These are phyloP conservation scores for Parietaria judaica DNA, from an alignment of 306 rosid genomes.

Conservation along the genomic window DNA sequence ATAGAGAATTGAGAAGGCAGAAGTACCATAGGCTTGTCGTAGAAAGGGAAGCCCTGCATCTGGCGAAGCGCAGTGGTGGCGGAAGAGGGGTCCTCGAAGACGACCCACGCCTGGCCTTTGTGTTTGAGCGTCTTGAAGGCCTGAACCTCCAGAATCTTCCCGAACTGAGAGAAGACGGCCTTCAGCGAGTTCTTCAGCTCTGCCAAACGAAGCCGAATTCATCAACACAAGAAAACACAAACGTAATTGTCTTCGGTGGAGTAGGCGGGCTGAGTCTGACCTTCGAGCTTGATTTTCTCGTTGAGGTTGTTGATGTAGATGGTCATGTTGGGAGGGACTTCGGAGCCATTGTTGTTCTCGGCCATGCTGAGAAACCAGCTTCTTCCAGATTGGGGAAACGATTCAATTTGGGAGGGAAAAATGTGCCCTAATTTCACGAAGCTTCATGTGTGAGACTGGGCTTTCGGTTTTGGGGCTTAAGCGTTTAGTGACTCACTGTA, in stretches of 20 bases:
- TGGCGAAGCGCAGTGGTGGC: constrained; percentile 91
- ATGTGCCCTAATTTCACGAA: no score
- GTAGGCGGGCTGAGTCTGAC: constrained; percentile 1
- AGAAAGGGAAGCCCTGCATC: constrained; percentile 98
- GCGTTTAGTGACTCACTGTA: no score
- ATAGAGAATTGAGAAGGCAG: background rate
- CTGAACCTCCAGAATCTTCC: constrained; percentile 82
- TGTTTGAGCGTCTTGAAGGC: constrained; percentile 91
- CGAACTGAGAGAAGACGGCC: constrained; percentile 94
- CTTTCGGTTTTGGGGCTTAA: no score
- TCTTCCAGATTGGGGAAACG: no score
- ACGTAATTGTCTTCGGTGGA: background rate
- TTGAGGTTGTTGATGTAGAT: constrained; percentile 93
- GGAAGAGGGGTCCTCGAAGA: constrained; percentile 75
- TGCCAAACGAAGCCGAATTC: constrained; percentile 12
- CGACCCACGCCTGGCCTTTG: constrained; percentile 98
- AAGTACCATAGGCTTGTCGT: constrained; percentile 88
- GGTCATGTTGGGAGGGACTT: constrained; percentile 54
- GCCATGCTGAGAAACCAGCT: constrained; percentile 31
- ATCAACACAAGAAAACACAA: background rate
- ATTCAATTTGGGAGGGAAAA: no score
- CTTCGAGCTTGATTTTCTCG: constrained; percentile 93
- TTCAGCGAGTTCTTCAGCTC: constrained; percentile 83
- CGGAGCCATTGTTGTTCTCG: constrained; percentile 45
- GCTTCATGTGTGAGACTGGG: no score